Base-by-base conservation (phyloP, 257 asterid genomes). In the Przewalskia tangutica region DNA sequence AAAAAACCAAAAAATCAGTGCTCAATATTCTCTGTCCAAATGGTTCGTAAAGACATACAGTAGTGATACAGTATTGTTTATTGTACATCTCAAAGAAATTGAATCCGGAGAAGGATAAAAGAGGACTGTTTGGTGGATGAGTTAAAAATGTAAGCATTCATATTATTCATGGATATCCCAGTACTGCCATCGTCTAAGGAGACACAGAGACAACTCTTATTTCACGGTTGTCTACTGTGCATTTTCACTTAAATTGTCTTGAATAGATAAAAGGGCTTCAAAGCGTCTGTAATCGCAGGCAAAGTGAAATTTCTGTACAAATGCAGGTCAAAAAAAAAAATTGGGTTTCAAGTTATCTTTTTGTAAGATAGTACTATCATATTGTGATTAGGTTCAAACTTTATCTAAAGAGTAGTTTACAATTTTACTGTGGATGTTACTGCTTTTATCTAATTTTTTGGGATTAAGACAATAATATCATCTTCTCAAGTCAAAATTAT, bases 141-240 rank as follows among this genome's bases (percentile, higher is more conserved):
- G 36, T 70, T 71, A 64, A 82, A 27, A 53, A 83, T n/a, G 71
- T 36, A 65, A 6, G 36, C 42, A 48, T 76, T 79, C 77, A 75
- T 79, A 84, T 44, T 17, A 53, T 53, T 77, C 42, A 68, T 44
- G 54, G 55, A 64, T 62, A 80, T 63, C 77, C 38, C 38, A 51
- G 38, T 48, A 36, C 27, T 84, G 86, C 79, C 85, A 68, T 65
- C 20, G 20, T 83, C 76, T 77, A 6, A 73, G 87, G 88, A 40
- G 81, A 86, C 90, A 84, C 2, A 77, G 3, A 77, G 80, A 77
- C 36, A 84, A 64, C 59, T 80, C 77, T 54, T 80, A 68, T 82
- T 82, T 34, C 53, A 36, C 79, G 80, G 60, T 50, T 85, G 89
- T 81, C 85, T 59, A 6, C 42, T 82, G 44, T 34, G 59, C 65